phyloP scores from a whole-genome alignment of 352 stramenopile genomes.

The Phytophthora rubi region DNA sequence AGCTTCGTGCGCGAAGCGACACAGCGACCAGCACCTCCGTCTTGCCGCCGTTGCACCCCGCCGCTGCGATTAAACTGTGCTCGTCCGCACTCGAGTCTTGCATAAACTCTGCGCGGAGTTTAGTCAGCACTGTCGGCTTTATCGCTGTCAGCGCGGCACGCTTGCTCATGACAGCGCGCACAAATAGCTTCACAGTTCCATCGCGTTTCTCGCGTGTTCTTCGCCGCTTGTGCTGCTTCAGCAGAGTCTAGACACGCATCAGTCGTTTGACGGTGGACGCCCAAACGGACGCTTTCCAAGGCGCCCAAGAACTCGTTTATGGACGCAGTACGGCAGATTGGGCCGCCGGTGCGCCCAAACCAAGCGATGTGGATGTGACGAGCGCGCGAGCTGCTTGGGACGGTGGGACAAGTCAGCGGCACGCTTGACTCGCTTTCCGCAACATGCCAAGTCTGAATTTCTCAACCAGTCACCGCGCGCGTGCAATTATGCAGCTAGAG shows the following conservation, averaged over 20 bases:
- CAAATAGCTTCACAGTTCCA: constrained; percentile 12
- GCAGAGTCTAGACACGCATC: constrained; percentile 22
- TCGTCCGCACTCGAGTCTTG: constrained; percentile 4
- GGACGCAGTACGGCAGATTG: neutral
- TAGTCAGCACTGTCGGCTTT: constrained; percentile 7
- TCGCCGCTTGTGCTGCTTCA: constrained; percentile 19
- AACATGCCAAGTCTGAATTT: constrained; percentile 14
- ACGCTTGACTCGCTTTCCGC: constrained; percentile 10
- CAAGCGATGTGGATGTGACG: constrained; percentile 14
- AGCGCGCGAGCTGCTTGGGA: constrained; percentile 20
- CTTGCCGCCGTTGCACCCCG: constrained; percentile 7
- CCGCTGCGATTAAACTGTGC: constrained; percentile 10
- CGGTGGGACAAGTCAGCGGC: constrained; percentile 14
- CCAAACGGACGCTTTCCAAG: neutral
- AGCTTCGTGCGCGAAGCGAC: constrained; percentile 4
- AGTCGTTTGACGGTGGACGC: constrained; percentile 19
- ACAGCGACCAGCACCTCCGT: neutral
- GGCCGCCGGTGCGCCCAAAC: neutral
- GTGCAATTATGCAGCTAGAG: constrained; percentile 25
- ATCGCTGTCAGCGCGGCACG: constrained; percentile 1
- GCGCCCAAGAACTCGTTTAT: constrained; percentile 2
- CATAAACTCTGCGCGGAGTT: constrained; percentile 9
- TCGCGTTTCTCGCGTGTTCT: constrained; percentile 30
- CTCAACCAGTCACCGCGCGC: constrained; percentile 24
- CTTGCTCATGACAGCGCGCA: constrained; percentile 7